A percentile compares a stretch with the other conserved stretches of the same genome.
phyloP scores from a whole-genome alignment of 352 stramenopile genomes.

The Globisporangium nagaii region DNA sequence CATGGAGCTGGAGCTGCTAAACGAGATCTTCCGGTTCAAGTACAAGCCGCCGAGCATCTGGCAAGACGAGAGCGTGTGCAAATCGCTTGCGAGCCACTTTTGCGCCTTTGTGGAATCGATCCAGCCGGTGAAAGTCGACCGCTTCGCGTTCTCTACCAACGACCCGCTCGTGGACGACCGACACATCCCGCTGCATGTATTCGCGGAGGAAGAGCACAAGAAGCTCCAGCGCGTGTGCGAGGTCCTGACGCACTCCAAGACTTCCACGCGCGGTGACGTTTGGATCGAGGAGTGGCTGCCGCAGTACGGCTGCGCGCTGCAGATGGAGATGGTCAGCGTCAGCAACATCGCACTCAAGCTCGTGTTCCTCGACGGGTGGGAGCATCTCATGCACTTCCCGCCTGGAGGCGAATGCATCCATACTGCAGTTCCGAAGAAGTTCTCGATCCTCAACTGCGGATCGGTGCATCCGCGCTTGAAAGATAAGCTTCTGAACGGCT shows the following conservation, averaged over 20 bases:
- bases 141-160: slow-evolving; percentile 8
- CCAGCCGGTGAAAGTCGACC: slow-evolving; percentile 2
- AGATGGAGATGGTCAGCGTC: not conserved
- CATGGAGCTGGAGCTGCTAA: slow-evolving; percentile 14
- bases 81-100: slow-evolving; percentile 14
- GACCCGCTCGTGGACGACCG: slow-evolving; percentile 18
- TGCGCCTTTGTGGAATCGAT: slow-evolving; percentile 12
- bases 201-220: slow-evolving; percentile 24
- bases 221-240: slow-evolving; percentile 9
- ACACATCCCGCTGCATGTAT: slow-evolving; percentile 13
- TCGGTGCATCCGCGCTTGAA: slow-evolving; percentile 13
- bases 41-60: slow-evolving; percentile 25
- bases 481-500: slow-evolving; percentile 8
- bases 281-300: slow-evolving; percentile 39
- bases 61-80: slow-evolving; percentile 23
- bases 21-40: slow-evolving; percentile 40
- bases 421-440: slow-evolving; percentile 9
- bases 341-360: not conserved
- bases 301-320: slow-evolving; percentile 33
- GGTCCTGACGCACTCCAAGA: slow-evolving; percentile 8
- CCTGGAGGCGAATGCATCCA: slow-evolving; percentile 10
- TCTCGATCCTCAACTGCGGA: slow-evolving; percentile 25
- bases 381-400: slow-evolving; percentile 23
- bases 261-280: slow-evolving; percentile 15
- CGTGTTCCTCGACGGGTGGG: not conserved